Conservation (phyloP, 495 filamentous ascomycete genomes). For the Xylaria scruposa region DNA sequence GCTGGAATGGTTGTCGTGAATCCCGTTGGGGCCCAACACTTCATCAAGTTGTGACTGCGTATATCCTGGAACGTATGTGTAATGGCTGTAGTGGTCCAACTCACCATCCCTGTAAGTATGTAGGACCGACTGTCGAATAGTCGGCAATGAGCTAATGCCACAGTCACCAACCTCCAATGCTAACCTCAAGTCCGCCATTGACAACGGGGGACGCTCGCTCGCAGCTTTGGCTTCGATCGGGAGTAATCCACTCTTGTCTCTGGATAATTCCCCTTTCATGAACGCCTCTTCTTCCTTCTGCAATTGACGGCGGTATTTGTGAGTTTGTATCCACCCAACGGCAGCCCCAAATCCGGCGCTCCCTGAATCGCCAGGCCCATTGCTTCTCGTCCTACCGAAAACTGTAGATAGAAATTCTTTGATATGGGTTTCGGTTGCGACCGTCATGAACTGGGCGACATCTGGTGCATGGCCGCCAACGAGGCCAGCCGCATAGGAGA, state of each 20-base stretch:
- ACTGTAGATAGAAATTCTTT: slow-evolving; percentile 85
- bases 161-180: slow-evolving; percentile 76
- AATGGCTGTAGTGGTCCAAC: slow-evolving; percentile 66
- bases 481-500: slow-evolving; percentile 92
- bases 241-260: slow-evolving; percentile 75
- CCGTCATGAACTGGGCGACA: slow-evolving; percentile 84
- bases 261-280: slow-evolving; percentile 67
- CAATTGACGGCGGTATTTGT: slow-evolving; percentile 74
- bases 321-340: slow-evolving; percentile 75
- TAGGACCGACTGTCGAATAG: slow-evolving; percentile 73
- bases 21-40: slow-evolving; percentile 43
- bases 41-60: slow-evolving; percentile 41
- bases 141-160: slow-evolving; percentile 76
- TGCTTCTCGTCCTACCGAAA: slow-evolving; percentile 77
- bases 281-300: slow-evolving; percentile 74
- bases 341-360: slow-evolving; percentile 66
- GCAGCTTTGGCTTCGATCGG: slow-evolving; percentile 77
- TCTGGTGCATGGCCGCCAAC: slow-evolving; percentile 72
- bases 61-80: slow-evolving; percentile 51
- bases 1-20: slow-evolving; percentile 35
- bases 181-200: slow-evolving; percentile 79
- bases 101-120: slow-evolving; percentile 78
- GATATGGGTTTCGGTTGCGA: slow-evolving; percentile 89
- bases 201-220: slow-evolving; percentile 67
- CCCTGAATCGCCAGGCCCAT: slow-evolving; percentile 69